Base-by-base conservation (phyloP, 2,329 filamentous ascomycete genomes). In the Hypoxylon sp. region DNA sequence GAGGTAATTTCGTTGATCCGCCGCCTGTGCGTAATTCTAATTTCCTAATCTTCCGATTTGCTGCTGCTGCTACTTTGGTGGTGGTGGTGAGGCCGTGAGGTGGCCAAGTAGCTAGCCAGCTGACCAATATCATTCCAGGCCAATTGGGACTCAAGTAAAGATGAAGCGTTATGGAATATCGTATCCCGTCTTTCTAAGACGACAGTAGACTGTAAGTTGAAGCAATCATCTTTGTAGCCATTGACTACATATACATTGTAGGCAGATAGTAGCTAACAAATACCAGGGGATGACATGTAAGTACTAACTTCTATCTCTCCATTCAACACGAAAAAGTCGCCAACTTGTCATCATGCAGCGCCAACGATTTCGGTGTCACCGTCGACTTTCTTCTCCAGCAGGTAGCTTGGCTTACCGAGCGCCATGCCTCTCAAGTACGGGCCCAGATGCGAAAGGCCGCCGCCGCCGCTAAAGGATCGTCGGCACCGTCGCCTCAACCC, bases 361-460 rank as follows among this genome's bases (percentile, higher is more conserved):
- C 67, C 35, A 78, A 82, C 42, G 79, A 83, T 34, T 96, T 97
- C 71, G 82, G 92, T 57, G 93, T 97, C 13, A 88, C 90, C 17
- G 84, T 95, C 50, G 82, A 91, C 29, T 97, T 97, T 66, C 80
- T 99, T 21, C 82, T 97, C 11, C 90, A 96, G 68, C 91, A 99
- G 72, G 91, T 91, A 57, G 91, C 91, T 70, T 96, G 91, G 82
- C 82, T 97, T 4, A 96, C 94, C 67, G 92, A 97, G 69, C 82
- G 90, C 41, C 91, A 97, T 73, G 82, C 95, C 19, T 89, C 90
- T 0, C 91, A 97, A 69, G 90, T 97, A 36, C 85, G 90, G 60
- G 91, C 89, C 13, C 91, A 97, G 73, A 91, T 97, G 77, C 85
- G 89, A 55, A 94, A 88, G 67, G 84, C 87, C 31, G 84, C 81